Base-by-base conservation (phyloP, 305 asterid species). In the Salvia sclarea region DNA sequence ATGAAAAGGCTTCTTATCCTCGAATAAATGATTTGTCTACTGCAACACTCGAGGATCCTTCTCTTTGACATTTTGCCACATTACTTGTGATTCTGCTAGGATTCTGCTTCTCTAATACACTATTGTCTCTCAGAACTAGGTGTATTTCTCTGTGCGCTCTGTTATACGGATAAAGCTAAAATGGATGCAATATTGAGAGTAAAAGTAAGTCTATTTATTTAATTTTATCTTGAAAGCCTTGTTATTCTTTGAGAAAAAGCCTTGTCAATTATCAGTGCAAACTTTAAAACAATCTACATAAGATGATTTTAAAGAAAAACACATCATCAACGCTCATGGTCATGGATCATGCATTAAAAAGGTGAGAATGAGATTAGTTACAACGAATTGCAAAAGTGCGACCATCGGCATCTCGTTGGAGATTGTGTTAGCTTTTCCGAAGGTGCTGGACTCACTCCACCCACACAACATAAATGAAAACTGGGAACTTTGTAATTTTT, bases 1-100 rank as follows among this genome's bases (percentile, higher is more conserved):
- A 86, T 24, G 95, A 83, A 58, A 89, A 85, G 76, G 99, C 95
- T 13, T 78, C 78, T 30, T 94, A 82, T 74, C 99, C 97, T 52
- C 90, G 92, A 76, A 85, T 91, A 66, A 85, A 71, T 13, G 92
- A 93, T 76, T 16, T 86, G 11, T 83, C 89, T 25, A 80, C 95
- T 12, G 91, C 93, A 40, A 65, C 83, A 2, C 92, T 91, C 48
- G 94, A 86, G 78, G 96, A 88, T 75, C 88, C 95, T 69, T 57
- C 76, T 62, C 69, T 75, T 66, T 88, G 91, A 69, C 30, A 58
- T 2, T 22, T 40, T 31, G 50, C 41, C 55, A 61, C 30, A 6
- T 6, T 3, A 45, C 11, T 47, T 47, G 53, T 35, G 52, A 52
- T 37, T 65, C 57, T 50, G 62, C 22, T 43, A 30, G 47, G 49